These are phyloP conservation scores for Rhodotorula sp. DNA, from an alignment of 1,284 basidiomycete genomes.

Conservation along the genomic window DNA sequence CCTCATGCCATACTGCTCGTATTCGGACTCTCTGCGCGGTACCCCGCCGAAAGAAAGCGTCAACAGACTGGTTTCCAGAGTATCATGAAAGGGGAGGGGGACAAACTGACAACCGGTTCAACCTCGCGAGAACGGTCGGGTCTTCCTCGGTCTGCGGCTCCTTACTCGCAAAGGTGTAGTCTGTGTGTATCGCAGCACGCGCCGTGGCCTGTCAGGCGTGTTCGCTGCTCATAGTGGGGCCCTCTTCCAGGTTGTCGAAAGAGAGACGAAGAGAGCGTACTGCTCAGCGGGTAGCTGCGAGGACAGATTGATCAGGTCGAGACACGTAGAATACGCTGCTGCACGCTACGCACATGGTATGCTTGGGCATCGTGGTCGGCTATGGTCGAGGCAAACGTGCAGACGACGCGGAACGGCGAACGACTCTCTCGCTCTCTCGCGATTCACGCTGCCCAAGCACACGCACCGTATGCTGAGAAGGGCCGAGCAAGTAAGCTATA, in stretches of 20 bases:
- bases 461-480: not conserved
- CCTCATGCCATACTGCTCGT: conserved; percentile 76
- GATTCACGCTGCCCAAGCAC: not conserved
- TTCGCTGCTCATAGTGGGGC: conserved; percentile 14
- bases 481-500: no score
- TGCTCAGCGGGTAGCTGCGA: conserved; percentile 30
- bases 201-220: not conserved
- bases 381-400: not conserved
- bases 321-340: fast-evolving
- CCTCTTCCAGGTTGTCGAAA: no score
- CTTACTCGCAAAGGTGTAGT: conserved; percentile 58
- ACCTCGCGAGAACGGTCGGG: conserved; percentile 70
- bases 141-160: conserved; percentile 96
- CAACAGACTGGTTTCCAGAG: not conserved
- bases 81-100: not conserved
- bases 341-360: conserved; percentile 14
- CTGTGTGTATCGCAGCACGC: conserved; percentile 6
- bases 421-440: not conserved
- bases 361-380: conserved; percentile 12
- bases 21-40: conserved; percentile 70
- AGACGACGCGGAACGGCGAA: not conserved
- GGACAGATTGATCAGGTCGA: not conserved
- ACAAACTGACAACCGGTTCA: conserved; percentile 44
- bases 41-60: not conserved
- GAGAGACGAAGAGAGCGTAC: conserved; percentile 5